Evolutionary conservation across 306 rosid species (phyloP).

Genomic region (Phaseolus lunatus): DNA sequence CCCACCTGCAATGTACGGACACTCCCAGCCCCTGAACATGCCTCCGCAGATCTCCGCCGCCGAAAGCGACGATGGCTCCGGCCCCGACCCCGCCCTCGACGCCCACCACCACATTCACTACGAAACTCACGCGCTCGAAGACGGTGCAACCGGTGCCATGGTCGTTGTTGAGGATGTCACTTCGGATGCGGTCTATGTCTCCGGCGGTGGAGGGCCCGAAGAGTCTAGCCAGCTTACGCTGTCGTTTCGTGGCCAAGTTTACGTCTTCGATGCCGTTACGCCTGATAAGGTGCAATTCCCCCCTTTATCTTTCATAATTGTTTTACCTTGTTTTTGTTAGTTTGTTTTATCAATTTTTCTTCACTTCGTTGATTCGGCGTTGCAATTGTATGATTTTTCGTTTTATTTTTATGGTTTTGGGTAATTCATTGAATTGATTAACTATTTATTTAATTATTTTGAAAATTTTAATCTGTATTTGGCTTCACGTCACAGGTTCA

Average conservation of each 20-base stretch:
- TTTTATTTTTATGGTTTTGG: not conserved
- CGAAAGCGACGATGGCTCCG: slow-evolving; percentile 45
- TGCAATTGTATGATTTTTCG: not conserved
- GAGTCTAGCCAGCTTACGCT: slow-evolving; percentile 87
- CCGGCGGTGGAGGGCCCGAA: slow-evolving; percentile 46
- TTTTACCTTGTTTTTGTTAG: slow-evolving; percentile 5
- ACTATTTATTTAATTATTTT: not conserved
- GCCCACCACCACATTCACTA: slow-evolving; percentile 64
- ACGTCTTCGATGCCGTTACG: slow-evolving; percentile 84
- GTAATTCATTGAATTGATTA: not conserved
- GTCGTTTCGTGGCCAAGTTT: slow-evolving; percentile 93
- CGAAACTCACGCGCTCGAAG: slow-evolving; percentile 63
- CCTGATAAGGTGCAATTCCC: slow-evolving; percentile 71
- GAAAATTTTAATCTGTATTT: not conserved
- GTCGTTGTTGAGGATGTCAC: slow-evolving; percentile 58
- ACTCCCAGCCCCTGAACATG: slow-evolving; percentile 51
- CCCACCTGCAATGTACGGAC: slow-evolving; percentile 69
- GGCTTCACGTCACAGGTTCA: slow-evolving; percentile 68
- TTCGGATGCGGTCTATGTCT: slow-evolving; percentile 57
- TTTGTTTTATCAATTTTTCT: slow-evolving; percentile 1
- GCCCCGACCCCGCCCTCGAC: slow-evolving; percentile 53
- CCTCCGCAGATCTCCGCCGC: slow-evolving; percentile 56
- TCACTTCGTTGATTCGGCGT: not conserved
- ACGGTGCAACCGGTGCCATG: slow-evolving; percentile 49
- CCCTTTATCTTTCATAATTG: not conserved